Percentiles rank a stretch among this genome's conserved stretches.
These are phyloP conservation scores for Diplodia intermedia DNA, from an alignment of 2,329 filamentous ascomycete genomes.

Conservation along the genomic window DNA sequence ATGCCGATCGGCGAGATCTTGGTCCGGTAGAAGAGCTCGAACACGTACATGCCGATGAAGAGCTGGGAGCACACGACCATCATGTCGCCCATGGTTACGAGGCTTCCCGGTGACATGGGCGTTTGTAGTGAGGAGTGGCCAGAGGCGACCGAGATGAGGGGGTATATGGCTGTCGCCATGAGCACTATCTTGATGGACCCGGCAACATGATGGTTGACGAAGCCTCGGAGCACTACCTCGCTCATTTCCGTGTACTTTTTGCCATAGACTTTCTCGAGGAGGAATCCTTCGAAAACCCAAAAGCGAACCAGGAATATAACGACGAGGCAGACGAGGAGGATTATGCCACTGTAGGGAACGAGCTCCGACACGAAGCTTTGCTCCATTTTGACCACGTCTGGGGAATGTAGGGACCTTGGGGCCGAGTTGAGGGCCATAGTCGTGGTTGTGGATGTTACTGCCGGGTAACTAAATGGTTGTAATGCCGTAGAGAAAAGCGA, in stretches of 20 bases:
- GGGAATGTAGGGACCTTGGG: not conserved
- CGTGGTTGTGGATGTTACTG: too few species aligned
- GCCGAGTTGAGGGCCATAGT: not conserved
- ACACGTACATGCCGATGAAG: conserved; percentile 56
- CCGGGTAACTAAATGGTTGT: too few species aligned
- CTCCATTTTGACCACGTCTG: not conserved
- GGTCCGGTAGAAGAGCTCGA: conserved; percentile 54
- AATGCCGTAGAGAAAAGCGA: not conserved
- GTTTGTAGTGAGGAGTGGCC: conserved; percentile 44
- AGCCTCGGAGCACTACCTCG: conserved; percentile 49
- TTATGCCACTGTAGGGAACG: conserved; percentile 38
- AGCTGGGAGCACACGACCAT: conserved; percentile 51
- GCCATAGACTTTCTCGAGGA: conserved; percentile 48
- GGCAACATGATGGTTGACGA: conserved; percentile 57
- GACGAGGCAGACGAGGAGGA: conserved; percentile 37
- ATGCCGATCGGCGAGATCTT: conserved; percentile 53
- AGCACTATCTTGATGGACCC: conserved; percentile 52
- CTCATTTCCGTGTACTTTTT: conserved; percentile 46
- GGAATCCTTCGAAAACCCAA: conserved; percentile 51
- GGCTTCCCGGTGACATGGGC: conserved; percentile 40
- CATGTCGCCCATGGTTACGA: conserved; percentile 52
- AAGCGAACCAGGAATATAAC: conserved; percentile 36
- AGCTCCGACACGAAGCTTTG: conserved; percentile 35
- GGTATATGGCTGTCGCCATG: conserved; percentile 50
- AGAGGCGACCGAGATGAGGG: conserved; percentile 51